These are phyloP conservation scores for Dacryopinax spathularia DNA, from an alignment of 768 basidiomycete species.

Conservation along the genomic window DNA sequence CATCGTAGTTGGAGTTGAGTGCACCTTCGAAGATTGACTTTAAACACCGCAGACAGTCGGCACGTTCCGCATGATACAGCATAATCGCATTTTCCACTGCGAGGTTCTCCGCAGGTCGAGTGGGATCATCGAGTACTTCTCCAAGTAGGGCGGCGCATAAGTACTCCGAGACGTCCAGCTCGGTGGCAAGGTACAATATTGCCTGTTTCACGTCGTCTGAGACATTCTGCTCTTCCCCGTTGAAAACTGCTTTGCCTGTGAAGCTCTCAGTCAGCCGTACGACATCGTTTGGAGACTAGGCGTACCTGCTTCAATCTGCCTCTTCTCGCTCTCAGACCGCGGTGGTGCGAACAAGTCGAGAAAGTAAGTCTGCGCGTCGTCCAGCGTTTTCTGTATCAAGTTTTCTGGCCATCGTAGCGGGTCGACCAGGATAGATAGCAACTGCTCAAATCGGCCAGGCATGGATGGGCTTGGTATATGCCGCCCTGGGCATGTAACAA, in stretches of 20 bases:
- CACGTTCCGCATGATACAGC: constrained; percentile 54
- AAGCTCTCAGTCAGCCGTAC: constrained; percentile 2
- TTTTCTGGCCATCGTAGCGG: not conserved
- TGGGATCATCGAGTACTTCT: constrained; percentile 48
- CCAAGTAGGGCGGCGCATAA: constrained; percentile 38
- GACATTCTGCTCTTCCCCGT: constrained; percentile 54
- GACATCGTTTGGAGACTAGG: constrained; percentile 3
- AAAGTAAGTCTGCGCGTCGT: not conserved
- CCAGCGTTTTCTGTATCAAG: not conserved
- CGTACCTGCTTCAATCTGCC: constrained; percentile 51
- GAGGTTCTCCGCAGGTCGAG: constrained; percentile 51
- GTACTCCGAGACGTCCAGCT: constrained; percentile 71
- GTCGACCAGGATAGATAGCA: not conserved
- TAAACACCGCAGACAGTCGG: constrained; percentile 56
- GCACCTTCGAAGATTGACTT: constrained; percentile 54
- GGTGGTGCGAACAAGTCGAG: constrained; percentile 35
- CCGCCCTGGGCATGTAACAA: not conserved
- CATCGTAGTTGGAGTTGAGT: constrained; percentile 10
- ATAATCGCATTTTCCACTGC: constrained; percentile 53
- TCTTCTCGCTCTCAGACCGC: constrained; percentile 44
- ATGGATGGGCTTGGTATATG: not conserved
- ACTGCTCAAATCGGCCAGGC: not conserved
- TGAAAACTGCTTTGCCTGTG: constrained; percentile 49
- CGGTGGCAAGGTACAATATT: constrained; percentile 61
- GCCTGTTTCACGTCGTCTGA: constrained; percentile 70